Conservation (phyloP, 2,329 filamentous ascomycete species). For the Laburnicola sp. region DNA sequence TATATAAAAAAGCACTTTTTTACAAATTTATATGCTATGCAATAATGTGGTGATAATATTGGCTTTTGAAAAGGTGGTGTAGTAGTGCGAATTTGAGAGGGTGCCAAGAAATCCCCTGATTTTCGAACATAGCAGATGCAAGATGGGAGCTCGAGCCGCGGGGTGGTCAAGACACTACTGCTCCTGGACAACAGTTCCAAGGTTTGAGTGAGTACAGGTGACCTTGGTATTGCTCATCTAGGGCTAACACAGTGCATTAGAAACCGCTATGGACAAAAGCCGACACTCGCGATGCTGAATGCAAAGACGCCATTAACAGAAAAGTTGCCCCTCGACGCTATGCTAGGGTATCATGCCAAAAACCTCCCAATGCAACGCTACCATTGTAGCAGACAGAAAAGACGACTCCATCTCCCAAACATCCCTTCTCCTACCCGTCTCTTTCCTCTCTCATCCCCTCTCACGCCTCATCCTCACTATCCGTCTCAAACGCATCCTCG, state of each 20-base stretch:
- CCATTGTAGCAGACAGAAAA: not conserved
- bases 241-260: not conserved
- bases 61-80: too few species aligned
- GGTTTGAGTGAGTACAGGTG: not conserved
- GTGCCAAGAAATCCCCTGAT: too few species aligned
- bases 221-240: not conserved
- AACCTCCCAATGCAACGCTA: not conserved
- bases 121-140: not conserved
- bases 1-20: too few species aligned
- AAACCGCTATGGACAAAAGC: too few species aligned
- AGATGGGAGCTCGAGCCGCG: conserved; percentile 1
- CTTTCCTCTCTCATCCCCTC: not conserved
- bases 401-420: not conserved
- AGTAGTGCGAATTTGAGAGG: too few species aligned
- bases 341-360: too few species aligned
- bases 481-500: conserved; percentile 7
- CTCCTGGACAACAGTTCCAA: too few species aligned
- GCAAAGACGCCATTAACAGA: too few species aligned
- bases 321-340: too few species aligned
- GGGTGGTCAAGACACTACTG: not conserved
- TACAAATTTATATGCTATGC: too few species aligned
- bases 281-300: too few species aligned
- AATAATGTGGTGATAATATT: too few species aligned
- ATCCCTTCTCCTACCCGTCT: not conserved
- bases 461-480: conserved; percentile 9